Base-by-base conservation (phyloP, 176 grass and related monocot species). In the Oryza officinalis region DNA sequence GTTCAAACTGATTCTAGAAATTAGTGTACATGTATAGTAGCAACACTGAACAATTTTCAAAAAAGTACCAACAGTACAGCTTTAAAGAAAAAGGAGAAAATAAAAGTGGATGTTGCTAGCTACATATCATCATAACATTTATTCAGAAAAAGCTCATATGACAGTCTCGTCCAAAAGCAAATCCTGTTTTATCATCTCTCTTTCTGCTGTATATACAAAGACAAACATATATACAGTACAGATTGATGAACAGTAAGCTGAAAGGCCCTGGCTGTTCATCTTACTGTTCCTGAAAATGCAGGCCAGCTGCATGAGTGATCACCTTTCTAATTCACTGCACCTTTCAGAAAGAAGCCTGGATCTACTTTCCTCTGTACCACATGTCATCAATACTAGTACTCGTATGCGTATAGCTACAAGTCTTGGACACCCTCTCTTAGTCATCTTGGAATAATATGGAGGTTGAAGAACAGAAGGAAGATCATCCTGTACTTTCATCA, bases 241-340 rank as follows among this genome's bases (percentile, higher is more conserved):
- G 78, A 69, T 47, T 67, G 28, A 67, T 66, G 49, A 83, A 77
- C 37, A 79, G 37, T 78, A 73, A 45, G 66, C 22, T 72, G 79
- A 84, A 65, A 82, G 27, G 57, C 3, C 10, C 35, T 73, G 72
- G 37, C 40, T 83, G 67, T 86, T 40, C 66, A 41, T 28, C 67
- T 30, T 37, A 47, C 61, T 79, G 27, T 90, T 74, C 50, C 25
- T 86, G 72, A 46, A 50, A 82, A 73, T 90, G 79, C 30, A 67
- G 35, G 27, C 22, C 66, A 81, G 41, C 73, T 82, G 67, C 79
- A 82, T 71, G 35, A 70, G 73, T 83, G 80, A 88, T 26, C 54
- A 71, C 54, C 54, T 71, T 46, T 89, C 78, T 77, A n/a, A 31
- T 81, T 81, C 71, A 65, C 30, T 80, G 52, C 77, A 77, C 65